Evolutionary conservation across 2,329 filamentous ascomycete species (phyloP).

Genomic region (Pseudogymnoascus sp.): DNA sequence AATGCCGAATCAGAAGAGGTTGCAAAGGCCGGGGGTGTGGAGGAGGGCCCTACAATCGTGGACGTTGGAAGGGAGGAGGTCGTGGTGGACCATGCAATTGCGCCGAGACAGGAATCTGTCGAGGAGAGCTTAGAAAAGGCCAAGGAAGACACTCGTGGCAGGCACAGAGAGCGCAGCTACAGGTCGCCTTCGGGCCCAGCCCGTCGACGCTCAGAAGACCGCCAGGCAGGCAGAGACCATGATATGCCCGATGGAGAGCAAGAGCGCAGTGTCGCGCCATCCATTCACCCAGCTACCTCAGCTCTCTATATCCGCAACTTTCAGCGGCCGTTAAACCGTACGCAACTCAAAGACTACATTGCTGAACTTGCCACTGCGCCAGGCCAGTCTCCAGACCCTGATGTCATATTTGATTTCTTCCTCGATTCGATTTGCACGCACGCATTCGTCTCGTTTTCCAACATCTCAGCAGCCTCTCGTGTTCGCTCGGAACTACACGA

Average conservation of each 20-base stretch:
- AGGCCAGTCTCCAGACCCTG: conserved; percentile 41
- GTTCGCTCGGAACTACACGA: conserved; percentile 72
- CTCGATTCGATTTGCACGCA: conserved; percentile 84
- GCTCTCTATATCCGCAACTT: conserved; percentile 86
- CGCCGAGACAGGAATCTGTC: neutral
- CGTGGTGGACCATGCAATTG: conserved; percentile 9
- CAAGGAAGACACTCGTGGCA: neutral
- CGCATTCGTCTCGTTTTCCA: conserved; percentile 70
- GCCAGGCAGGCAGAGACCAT: conserved; percentile 7
- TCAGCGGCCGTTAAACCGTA: conserved; percentile 73
- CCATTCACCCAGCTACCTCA: conserved; percentile 64
- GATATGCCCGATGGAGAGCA: conserved; percentile 17
- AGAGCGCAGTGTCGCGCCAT: conserved; percentile 39
- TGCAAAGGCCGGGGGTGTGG: neutral
- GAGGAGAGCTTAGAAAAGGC: neutral
- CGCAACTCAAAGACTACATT: conserved; percentile 62
- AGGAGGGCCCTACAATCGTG: conserved; percentile 13
- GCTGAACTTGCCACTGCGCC: conserved; percentile 58
- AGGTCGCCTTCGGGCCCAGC: neutral
- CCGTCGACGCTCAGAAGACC: conserved; percentile 10
- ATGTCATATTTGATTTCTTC: conserved; percentile 61
- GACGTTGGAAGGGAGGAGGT: conserved; percentile 19
- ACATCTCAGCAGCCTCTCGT: conserved; percentile 62
- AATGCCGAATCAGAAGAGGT: conserved; percentile 13
- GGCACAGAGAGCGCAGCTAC: neutral